Base-by-base conservation (phyloP, 1,139 yeast species). In the Saccharomyces hybrid region DNA sequence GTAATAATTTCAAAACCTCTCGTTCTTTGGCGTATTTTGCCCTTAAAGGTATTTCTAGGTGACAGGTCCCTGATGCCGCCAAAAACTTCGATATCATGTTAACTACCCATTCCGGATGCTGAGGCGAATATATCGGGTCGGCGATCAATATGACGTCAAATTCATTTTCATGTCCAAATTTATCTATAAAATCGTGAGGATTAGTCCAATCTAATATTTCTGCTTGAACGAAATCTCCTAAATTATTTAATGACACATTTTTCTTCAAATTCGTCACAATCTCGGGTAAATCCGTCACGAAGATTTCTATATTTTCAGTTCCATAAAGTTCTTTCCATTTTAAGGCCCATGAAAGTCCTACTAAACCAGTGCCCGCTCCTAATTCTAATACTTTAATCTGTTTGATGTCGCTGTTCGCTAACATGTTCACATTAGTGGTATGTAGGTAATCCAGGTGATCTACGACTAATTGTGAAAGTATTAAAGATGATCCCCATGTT, bases 281-380 rank as follows among this genome's bases (percentile, higher is more conserved):
- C 55, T 83, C 95, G 0, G 83, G 82, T 51, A 93, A 72, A 68
- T 93, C 99, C 0, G 99, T 90, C 41, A 89, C 70, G 14, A 74
- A 71, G 0, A 89, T 77, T 0, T 73, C 65, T 60, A 72, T 77
- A 1, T 83, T 88, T 44, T 50, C 25, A 13, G 16, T 27, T 11
- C 53, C 60, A 48, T 55, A 32, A 11, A 74, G 55, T 29, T 51
- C 70, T 28, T 57, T 53, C 62, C 62, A 62, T 56, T 60, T 63
- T 25, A 55, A 52, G 1, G 79, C 78, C 55, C 86, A 78, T 0
- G 82, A 74, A 47, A 93, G 84, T 0, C 98, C 97, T 1, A 86
- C 87, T 25, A 93, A 73, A 0, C 99, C 99, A 0, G 99, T 93
- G 0, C 99, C 99, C 0, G 98, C 78, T 0, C 99, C 99, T 26